These are phyloP conservation scores for Epithele typhae DNA, from an alignment of 768 basidiomycete genomes.

Conservation along the genomic window DNA sequence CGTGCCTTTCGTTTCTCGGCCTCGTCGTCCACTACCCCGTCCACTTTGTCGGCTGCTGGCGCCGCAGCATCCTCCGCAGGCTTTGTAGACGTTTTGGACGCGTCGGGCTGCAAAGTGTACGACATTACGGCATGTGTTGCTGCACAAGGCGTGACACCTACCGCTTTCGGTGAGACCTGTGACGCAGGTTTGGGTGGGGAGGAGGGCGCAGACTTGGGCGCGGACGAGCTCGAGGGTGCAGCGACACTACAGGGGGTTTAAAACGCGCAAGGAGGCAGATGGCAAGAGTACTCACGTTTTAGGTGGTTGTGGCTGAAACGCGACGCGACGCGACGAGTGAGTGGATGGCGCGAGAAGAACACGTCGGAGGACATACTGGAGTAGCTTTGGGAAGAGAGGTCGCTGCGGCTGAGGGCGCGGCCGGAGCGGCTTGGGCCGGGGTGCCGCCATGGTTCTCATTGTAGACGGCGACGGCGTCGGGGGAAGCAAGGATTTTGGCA, in stretches of 20 bases:
- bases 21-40: constrained; percentile 53
- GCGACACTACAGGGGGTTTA: constrained; percentile 3
- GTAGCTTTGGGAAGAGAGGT: constrained; percentile 13
- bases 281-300: constrained; percentile 23
- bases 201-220: no score
- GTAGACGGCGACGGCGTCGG: constrained; percentile 48
- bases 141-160: constrained; percentile 3
- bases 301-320: constrained; percentile 27
- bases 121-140: neutral
- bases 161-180: constrained; percentile 9
- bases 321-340: constrained; percentile 25
- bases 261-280: neutral
- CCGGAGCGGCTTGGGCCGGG: constrained; percentile 12
- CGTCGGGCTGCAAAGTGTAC: neutral
- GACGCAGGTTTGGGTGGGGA: constrained; percentile 9
- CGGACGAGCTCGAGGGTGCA: constrained; percentile 20
- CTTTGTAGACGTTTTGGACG: neutral
- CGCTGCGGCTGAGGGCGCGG: constrained; percentile 26
- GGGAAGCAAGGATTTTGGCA: constrained; percentile 50
- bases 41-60: no score
- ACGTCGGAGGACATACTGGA: constrained; percentile 5
- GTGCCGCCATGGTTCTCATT: constrained; percentile 23
- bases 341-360: constrained; percentile 23
- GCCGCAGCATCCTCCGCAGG: constrained; percentile 2
- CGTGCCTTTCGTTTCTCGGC: constrained; percentile 54